These are phyloP conservation scores for Peronosclerospora sorghi DNA, from an alignment of 352 stramenopile genomes.

Conservation along the genomic window DNA sequence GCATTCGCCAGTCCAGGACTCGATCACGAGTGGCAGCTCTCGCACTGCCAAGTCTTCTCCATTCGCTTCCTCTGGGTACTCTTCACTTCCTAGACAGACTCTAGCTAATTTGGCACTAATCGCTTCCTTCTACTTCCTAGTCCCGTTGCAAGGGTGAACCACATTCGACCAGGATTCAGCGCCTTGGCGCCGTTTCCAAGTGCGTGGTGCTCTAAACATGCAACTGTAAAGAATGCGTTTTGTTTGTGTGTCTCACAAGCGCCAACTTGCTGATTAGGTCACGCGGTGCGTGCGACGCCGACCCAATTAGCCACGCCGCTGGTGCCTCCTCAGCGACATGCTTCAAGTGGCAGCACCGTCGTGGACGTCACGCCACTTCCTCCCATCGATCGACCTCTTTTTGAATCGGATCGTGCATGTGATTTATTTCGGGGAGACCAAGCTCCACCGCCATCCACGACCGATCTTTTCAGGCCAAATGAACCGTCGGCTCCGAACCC, in stretches of 20 bases:
- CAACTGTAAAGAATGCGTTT: not conserved
- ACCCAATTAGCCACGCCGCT: slow-evolving; percentile 55
- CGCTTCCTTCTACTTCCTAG: too few relatives aligned
- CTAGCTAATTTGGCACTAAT: too few relatives aligned
- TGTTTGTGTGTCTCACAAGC: not conserved
- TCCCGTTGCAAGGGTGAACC: slow-evolving; percentile 31
- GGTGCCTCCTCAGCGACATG: slow-evolving; percentile 26
- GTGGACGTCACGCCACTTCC: slow-evolving; percentile 7
- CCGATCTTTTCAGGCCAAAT: slow-evolving; percentile 11
- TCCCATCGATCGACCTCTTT: slow-evolving; percentile 1
- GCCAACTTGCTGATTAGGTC: slow-evolving; percentile 12
- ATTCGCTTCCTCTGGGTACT: slow-evolving; percentile 22
- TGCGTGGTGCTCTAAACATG: not conserved
- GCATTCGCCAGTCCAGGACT: slow-evolving; percentile 3
- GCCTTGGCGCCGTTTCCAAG: slow-evolving; percentile 17
- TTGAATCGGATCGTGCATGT: not conserved
- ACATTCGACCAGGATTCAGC: slow-evolving; percentile 19
- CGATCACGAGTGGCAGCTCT: not conserved
- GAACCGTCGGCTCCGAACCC: not conserved
- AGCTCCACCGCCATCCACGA: not conserved
- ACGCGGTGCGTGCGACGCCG: slow-evolving; percentile 28
- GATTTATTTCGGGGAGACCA: slow-evolving; percentile 24
- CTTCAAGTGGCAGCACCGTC: slow-evolving; percentile 5
- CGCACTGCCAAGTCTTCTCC: slow-evolving; percentile 7
- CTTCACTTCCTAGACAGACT: too few relatives aligned